phyloP scores from a whole-genome alignment of 192 early-diverging fungal genomes.

The Umbelopsis ramanniana region DNA sequence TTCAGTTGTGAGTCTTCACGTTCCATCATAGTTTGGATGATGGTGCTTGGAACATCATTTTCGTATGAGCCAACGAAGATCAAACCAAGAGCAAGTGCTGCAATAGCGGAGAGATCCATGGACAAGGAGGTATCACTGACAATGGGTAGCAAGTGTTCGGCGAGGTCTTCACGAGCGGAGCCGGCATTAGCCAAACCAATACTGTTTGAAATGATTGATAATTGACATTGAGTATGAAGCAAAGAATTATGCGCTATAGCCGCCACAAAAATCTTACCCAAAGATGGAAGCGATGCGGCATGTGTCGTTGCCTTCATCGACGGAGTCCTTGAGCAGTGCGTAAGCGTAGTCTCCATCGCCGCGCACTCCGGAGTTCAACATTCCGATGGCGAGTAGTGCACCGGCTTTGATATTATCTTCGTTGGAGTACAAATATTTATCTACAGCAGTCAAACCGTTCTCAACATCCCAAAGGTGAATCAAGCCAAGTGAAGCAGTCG shows the following conservation, averaged over 20 bases:
- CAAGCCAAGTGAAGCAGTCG: constrained; percentile 91
- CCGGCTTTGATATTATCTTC: constrained; percentile 93
- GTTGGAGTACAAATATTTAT: constrained; percentile 91
- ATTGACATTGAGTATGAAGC: too few species aligned
- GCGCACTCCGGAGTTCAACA: constrained; percentile 88
- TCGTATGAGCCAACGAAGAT: constrained; percentile 91
- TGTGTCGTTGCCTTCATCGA: constrained; percentile 61
- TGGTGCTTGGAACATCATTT: constrained; percentile 89
- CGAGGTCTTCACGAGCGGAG: constrained; percentile 82
- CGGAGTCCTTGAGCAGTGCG: constrained; percentile 85
- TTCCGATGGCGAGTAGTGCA: constrained; percentile 91
- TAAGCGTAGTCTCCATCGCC: constrained; percentile 92
- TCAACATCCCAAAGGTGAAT: constrained; percentile 97
- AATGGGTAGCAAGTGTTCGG: constrained; percentile 80
- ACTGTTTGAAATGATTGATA: constrained; percentile 41
- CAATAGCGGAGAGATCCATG: constrained; percentile 90
- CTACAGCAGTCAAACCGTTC: constrained; percentile 86
- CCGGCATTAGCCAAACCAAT: constrained; percentile 96
- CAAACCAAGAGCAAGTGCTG: constrained; percentile 88
- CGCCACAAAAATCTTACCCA: constrained; percentile 52
- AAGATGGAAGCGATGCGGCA: constrained; percentile 83
- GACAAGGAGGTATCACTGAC: constrained; percentile 78
- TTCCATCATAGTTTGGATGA: constrained; percentile 95
- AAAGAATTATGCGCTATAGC: too few species aligned
- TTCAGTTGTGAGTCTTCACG: constrained; percentile 84